Base-by-base conservation (phyloP, 805 yeast genomes). In the Zygotorulaspora sp. region DNA sequence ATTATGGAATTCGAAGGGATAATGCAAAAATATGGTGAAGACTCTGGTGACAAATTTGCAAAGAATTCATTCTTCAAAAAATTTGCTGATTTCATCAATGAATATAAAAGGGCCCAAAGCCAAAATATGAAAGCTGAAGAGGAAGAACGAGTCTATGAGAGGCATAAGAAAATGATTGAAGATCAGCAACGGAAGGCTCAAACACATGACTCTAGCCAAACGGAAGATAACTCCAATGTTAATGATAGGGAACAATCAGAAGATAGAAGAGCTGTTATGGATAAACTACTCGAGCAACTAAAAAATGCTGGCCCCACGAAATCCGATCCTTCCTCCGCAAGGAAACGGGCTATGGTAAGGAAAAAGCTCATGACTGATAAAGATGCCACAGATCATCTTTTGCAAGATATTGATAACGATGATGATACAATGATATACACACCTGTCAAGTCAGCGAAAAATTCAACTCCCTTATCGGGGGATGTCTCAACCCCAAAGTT, bases 21-120 rank as follows among this genome's bases (percentile, higher is more conserved):
- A 45, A 82, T 92, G 94, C 72, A 72, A 45, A 78, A 75, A 50
- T 92, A 85, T 57, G 97, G 97, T n/a, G 98, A 92, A 62, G 94
- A 86, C 57, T 71, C 83, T 1, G 63, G 59, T 6, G 97, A 90
- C 58, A 66, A 74, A 25, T 68, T 70, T 47, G 75, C 89, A 12
- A 74, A 81, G 37, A 74, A 76, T 43, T 65, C 78, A 0, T 90
- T 92, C 52, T 86, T 90, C 56, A 71, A 67, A 44, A 85, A 86
- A 58, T 83, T 92, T 62, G 72, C 83, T n/a, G 75, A 77, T 36
- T 92, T 92, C 59, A 75, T 85, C 1, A 67, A 66, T 25, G 94
- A 86, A 52, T 94, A 83, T 63, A 78, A 82, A 57, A 80, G 75
- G 52, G 96, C 90, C 1, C 81, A 81, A 35, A 67, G 71, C 20